Percentiles rank a stretch among this genome's conserved stretches.
phyloP scores from a whole-genome alignment of 1,284 basidiomycete species.

The Ustilago tritici region DNA sequence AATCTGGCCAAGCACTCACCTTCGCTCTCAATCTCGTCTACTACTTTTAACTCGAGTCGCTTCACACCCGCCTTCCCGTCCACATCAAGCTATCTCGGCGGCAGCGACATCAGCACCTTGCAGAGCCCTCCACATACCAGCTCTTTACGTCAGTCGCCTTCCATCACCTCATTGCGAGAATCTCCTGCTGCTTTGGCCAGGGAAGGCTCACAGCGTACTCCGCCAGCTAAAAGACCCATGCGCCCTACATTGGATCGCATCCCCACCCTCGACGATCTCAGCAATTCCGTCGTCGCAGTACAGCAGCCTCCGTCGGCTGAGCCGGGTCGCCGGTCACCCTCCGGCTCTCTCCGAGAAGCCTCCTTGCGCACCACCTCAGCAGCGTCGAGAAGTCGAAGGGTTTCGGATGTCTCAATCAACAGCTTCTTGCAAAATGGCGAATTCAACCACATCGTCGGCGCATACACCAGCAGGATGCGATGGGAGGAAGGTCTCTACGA shows the following conservation, averaged over 20 bases:
- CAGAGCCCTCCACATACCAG: constrained; percentile 35
- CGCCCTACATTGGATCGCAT: constrained; percentile 23
- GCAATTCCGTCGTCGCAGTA: constrained; percentile 18
- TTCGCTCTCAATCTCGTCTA: constrained; percentile 24
- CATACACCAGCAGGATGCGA: constrained; percentile 36
- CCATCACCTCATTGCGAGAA: constrained; percentile 16
- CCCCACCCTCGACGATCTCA: constrained; percentile 23
- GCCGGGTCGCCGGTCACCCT: constrained; percentile 11
- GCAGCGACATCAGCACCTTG: constrained; percentile 10
- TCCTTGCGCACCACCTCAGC: constrained; percentile 32
- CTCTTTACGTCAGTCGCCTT: constrained; percentile 35
- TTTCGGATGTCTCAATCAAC: constrained; percentile 43
- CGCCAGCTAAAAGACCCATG: constrained; percentile 10
- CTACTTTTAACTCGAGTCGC: constrained; percentile 14
- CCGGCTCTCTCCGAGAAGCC: constrained; percentile 4
- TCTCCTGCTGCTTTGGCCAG: constrained; percentile 5
- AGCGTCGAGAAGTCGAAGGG: constrained; percentile 17
- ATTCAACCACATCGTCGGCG: constrained; percentile 46
- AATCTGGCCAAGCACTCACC: constrained; percentile 12
- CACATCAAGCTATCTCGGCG: constrained; percentile 3
- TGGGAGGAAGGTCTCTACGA: constrained; percentile 53
- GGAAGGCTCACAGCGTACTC: constrained; percentile 16
- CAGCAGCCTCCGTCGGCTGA: constrained; percentile 13
- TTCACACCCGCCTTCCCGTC: constrained; percentile 16
- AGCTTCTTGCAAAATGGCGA: constrained; percentile 47